A percentile compares a stretch with the other conserved stretches of the same genome.
phyloP scores from a whole-genome alignment of 192 early-diverging fungal species.

The Linnemannia zychae region DNA sequence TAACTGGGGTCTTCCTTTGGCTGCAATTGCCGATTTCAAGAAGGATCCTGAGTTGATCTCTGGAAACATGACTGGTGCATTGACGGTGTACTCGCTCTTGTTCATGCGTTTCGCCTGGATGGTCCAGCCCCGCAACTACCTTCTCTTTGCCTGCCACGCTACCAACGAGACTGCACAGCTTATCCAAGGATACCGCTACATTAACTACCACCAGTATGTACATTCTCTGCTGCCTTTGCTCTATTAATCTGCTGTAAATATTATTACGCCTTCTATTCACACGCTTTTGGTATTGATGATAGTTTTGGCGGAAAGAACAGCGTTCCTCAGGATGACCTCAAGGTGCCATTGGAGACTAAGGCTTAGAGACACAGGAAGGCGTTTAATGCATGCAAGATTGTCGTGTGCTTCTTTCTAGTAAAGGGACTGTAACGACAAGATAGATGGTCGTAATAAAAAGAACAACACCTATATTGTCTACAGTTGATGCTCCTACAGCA shows the following conservation, averaged over 20 bases:
- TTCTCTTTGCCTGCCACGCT: slow-evolving; percentile 94
- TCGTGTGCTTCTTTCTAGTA: neutral
- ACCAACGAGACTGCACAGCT: slow-evolving; percentile 94
- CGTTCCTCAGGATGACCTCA: slow-evolving; percentile 17
- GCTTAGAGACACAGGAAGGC: neutral
- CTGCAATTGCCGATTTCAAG: slow-evolving; percentile 92
- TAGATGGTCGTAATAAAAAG: neutral
- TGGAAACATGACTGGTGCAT: slow-evolving; percentile 93
- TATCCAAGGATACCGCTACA: slow-evolving; percentile 86
- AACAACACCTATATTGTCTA: too few relatives aligned
- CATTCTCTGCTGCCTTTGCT: neutral
- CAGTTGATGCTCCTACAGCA: too few relatives aligned
- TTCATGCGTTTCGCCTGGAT: slow-evolving; percentile 98
- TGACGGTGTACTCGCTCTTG: slow-evolving; percentile 89
- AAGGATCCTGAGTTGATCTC: slow-evolving; percentile 93
- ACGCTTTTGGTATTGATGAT: neutral
- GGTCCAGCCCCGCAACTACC: slow-evolving; percentile 90
- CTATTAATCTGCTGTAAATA: neutral
- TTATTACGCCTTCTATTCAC: neutral
- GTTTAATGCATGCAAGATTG: neutral
- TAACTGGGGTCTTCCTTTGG: slow-evolving; percentile 96
- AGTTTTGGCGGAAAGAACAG: slow-evolving; percentile 58
- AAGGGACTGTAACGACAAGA: neutral
- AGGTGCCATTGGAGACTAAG: slow-evolving; percentile 48
- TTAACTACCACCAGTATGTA: slow-evolving; percentile 81